Base-by-base conservation (phyloP, 306 rosid species). In the Malus fusca region DNA sequence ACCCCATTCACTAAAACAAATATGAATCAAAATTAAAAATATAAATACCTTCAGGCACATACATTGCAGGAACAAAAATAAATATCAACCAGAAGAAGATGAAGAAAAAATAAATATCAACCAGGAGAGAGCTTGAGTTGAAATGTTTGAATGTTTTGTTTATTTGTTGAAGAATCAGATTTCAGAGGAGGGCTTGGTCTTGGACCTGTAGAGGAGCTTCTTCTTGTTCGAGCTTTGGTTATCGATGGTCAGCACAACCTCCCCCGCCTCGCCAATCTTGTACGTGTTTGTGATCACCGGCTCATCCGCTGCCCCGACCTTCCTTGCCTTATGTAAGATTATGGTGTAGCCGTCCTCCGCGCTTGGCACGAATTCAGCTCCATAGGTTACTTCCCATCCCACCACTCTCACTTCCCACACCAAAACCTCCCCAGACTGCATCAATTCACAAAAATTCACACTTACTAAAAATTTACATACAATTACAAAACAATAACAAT, bases 221-320 rank as follows among this genome's bases (percentile, higher is more conserved):
- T 95, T 95, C 93, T 92, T 95, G 88, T 92, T 95, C 52, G 93
- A 90, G 84, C 89, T 84, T 78, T 86, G 97, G 84, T 92, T 92
- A 73, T 92, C 96, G 60, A 95, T 80, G 83, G 83, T 89, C 83
- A 95, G 96, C 59, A 92, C 86, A 58, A 93, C 86, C 85, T 88
- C 88, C 19, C 98, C 98, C 8, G 91, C 31, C 78, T 91, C 98
- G 2, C 97, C 93, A 25, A 78, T 61, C 68, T 88, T 95, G 84
- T 84, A 95, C 87, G 84, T 89, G 84, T 86, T 82, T 6, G 56
- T 42, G 42, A 92, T 89, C 10, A 89, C 85, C 5, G 96, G 89
- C 79, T 95, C 97, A 15, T 90, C 97, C 4, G 86, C 52, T 5
- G 87, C 58, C 2, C 80, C 81, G 63, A 95, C 74, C 83, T 92